Conservation (phyloP, 805 yeast genomes). For the Candida xiaguanensis region DNA sequence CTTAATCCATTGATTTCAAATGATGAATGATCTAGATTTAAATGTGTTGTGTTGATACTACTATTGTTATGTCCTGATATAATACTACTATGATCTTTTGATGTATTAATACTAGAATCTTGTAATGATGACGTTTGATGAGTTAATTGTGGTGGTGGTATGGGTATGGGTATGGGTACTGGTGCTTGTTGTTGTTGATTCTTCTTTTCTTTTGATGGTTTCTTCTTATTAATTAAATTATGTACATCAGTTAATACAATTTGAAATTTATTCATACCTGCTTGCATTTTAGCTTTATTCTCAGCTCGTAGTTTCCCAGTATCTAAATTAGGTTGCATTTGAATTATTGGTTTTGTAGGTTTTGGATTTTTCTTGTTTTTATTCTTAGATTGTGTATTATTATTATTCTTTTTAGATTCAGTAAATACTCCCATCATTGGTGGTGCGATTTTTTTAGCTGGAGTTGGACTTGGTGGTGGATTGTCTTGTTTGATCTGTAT, state of each 20-base stretch:
- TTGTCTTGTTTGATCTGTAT: neutral
- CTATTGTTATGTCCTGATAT: slow-evolving; percentile 20
- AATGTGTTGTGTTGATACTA: slow-evolving; percentile 25
- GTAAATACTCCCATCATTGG: slow-evolving; percentile 40
- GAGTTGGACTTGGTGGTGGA: slow-evolving; percentile 39
- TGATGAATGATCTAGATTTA: slow-evolving; percentile 38
- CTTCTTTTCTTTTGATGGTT: slow-evolving; percentile 6
- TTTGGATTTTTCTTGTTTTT: slow-evolving; percentile 6
- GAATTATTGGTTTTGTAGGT: neutral
- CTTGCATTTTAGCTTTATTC: slow-evolving; percentile 29
- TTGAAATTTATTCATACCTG: slow-evolving; percentile 44
- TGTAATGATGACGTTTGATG: slow-evolving; percentile 8
- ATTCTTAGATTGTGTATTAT: neutral
- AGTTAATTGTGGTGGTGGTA: neutral
- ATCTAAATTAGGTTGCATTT: neutral
- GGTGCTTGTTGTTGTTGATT: neutral
- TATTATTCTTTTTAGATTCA: slow-evolving; percentile 16
- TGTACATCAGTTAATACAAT: slow-evolving; percentile 43
- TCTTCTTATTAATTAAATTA: slow-evolving; percentile 20
- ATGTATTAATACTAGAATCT: slow-evolving; percentile 13
- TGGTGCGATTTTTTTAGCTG: slow-evolving; percentile 23
- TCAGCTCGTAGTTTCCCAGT: slow-evolving; percentile 4
- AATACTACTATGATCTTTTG: slow-evolving; percentile 25
- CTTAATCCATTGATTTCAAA: slow-evolving; percentile 36
- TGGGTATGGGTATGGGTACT: neutral